These are phyloP conservation scores for Triticum dicoccoides DNA, from an alignment of 176 grass and related monocot species.

Conservation along the genomic window DNA sequence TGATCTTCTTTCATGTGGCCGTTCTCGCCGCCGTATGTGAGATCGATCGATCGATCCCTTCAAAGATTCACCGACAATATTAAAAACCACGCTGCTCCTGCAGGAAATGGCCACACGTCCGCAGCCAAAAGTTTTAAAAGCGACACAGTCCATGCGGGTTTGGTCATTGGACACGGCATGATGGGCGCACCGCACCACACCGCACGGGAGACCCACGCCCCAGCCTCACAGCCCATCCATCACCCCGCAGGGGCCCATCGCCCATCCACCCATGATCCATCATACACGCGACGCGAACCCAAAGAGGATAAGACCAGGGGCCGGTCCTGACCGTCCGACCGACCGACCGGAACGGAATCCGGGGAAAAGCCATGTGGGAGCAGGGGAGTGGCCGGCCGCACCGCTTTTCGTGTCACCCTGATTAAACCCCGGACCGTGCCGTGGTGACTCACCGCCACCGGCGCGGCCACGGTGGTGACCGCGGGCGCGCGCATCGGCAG, in stretches of 20 bases:
- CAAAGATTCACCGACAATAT: not conserved
- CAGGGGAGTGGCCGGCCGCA: not conserved
- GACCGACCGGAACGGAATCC: not conserved
- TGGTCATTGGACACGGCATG: not conserved
- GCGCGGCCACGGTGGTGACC: no score
- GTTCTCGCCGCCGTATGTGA: not conserved
- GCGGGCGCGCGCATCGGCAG: no score
- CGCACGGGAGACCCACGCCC: not conserved
- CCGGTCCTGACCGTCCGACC: not conserved
- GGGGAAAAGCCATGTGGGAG: not conserved
- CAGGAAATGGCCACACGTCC: not conserved
- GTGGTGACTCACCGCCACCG: no score
- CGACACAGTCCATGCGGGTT: not conserved
- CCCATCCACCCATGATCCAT: not conserved
- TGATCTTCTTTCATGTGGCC: no score
- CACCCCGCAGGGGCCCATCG: not conserved
- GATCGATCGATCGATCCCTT: not conserved
- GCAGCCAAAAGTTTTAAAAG: not conserved
- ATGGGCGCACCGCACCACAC: not conserved
- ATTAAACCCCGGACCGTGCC: no score
- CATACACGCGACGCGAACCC: not conserved
- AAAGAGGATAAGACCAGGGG: slow-evolving; percentile 36
- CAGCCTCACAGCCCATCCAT: not conserved
- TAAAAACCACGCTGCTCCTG: not conserved
- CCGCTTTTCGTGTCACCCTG: no score